phyloP scores from a whole-genome alignment of 2,329 filamentous ascomycete genomes.

The Xylariaceae sp. region DNA sequence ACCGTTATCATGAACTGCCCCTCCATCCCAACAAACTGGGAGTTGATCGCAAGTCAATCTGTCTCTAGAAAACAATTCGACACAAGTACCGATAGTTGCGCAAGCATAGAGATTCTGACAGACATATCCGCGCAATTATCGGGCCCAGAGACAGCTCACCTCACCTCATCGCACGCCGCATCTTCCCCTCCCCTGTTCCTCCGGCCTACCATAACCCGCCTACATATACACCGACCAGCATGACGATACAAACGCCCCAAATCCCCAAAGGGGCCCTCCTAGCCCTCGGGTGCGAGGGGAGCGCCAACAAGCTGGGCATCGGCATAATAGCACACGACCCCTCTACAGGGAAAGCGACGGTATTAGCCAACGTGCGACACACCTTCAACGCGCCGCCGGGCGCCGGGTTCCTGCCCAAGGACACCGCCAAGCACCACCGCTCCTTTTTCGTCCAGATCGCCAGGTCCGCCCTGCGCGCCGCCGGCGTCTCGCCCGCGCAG shows the following conservation, averaged over 20 bases:
- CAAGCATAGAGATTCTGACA: too few relatives aligned
- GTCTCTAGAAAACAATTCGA: too few relatives aligned
- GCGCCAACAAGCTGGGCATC: constrained; percentile 94
- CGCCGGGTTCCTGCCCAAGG: constrained; percentile 91
- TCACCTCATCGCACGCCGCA: too few relatives aligned
- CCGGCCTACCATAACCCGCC: not conserved
- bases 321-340: constrained; percentile 78
- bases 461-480: constrained; percentile 68
- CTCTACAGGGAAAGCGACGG: constrained; percentile 49
- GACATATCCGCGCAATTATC: too few relatives aligned
- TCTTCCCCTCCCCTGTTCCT: not conserved
- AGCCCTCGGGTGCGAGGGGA: constrained; percentile 70
- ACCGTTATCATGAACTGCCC: too few relatives aligned
- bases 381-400: constrained; percentile 90
- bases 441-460: constrained; percentile 77
- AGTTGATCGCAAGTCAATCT: not conserved
- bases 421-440: constrained; percentile 90
- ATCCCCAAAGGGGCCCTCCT: constrained; percentile 34
- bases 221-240: constrained; percentile 4
- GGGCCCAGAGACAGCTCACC: too few relatives aligned
- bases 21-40: constrained; percentile 10
- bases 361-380: constrained; percentile 91
- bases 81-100: too few relatives aligned
- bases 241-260: constrained; percentile 1
- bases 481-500: constrained; percentile 55